phyloP scores from a whole-genome alignment of 2,329 filamentous ascomycete genomes.

The Fusarium nanum region DNA sequence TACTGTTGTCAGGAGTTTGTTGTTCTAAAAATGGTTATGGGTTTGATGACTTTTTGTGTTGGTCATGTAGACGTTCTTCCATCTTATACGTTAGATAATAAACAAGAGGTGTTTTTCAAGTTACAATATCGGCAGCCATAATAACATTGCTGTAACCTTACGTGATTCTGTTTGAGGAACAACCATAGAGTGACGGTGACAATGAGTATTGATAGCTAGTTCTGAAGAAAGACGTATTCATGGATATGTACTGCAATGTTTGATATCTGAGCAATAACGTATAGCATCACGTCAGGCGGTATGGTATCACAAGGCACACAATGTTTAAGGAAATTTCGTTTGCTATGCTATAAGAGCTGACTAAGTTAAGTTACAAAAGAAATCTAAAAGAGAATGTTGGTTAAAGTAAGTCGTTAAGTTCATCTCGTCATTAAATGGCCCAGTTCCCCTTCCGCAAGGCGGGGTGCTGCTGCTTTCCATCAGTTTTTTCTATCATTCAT shows the following conservation, averaged over 20 bases:
- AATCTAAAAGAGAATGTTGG: conserved; percentile 18
- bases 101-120: conserved; percentile 18
- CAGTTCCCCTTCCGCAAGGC: conserved; percentile 30
- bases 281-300: not conserved
- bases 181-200: not conserved
- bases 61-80: conserved; percentile 29
- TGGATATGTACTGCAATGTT: not conserved
- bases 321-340: conserved; percentile 16
- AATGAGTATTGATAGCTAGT: not conserved
- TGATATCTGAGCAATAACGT: not conserved
- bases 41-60: conserved; percentile 25
- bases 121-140: not conserved
- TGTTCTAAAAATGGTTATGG: conserved; percentile 33
- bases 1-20: conserved; percentile 32
- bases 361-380: conserved; percentile 17
- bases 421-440: conserved; percentile 46
- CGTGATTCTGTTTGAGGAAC: not conserved
- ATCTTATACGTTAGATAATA: conserved; percentile 32
- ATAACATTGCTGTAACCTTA: not conserved
- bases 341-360: conserved; percentile 21
- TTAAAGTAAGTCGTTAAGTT: conserved; percentile 45
- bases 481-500: conserved; percentile 46
- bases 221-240: not conserved
- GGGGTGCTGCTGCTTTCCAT: conserved; percentile 33
- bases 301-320: not conserved